phyloP scores from a whole-genome alignment of 2,329 filamentous ascomycete genomes.

The Penicillium sp. region DNA sequence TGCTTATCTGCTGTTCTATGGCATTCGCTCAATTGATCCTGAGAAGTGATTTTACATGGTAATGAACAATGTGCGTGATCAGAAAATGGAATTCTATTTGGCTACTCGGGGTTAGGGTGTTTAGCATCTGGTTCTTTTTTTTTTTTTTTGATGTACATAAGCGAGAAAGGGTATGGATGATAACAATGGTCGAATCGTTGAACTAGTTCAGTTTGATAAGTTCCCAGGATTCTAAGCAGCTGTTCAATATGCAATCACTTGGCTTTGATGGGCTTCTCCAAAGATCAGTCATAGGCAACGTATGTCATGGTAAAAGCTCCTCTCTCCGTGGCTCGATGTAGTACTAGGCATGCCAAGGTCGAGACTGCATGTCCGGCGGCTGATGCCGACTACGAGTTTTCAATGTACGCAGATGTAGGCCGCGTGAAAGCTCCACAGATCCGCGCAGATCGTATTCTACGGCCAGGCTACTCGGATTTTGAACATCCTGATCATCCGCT shows the following conservation, averaged over 20 bases:
- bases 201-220: neutral
- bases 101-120: neutral
- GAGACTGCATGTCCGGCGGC: neutral
- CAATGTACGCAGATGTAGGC: neutral
- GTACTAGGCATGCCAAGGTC: neutral
- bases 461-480: neutral
- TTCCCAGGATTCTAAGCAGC: neutral
- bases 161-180: constrained; percentile 1
- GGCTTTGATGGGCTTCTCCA: no score
- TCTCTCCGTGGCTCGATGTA: no score
- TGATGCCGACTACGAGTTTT: neutral
- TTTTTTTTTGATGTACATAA: constrained; percentile 5
- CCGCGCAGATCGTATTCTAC: constrained; percentile 2
- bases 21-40: constrained; percentile 39
- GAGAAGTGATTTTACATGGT: neutral
- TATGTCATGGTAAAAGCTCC: no score
- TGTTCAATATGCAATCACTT: no score
- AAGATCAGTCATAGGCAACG: no score
- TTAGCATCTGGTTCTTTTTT: neutral
- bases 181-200: neutral
- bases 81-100: neutral
- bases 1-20: constrained; percentile 89
- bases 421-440: neutral
- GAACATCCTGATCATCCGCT: neutral
- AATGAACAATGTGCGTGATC: neutral